A percentile compares a stretch with the other conserved stretches of the same genome.
phyloP scores from a whole-genome alignment of 495 filamentous ascomycete genomes.

The Aspergillus homomorphus region DNA sequence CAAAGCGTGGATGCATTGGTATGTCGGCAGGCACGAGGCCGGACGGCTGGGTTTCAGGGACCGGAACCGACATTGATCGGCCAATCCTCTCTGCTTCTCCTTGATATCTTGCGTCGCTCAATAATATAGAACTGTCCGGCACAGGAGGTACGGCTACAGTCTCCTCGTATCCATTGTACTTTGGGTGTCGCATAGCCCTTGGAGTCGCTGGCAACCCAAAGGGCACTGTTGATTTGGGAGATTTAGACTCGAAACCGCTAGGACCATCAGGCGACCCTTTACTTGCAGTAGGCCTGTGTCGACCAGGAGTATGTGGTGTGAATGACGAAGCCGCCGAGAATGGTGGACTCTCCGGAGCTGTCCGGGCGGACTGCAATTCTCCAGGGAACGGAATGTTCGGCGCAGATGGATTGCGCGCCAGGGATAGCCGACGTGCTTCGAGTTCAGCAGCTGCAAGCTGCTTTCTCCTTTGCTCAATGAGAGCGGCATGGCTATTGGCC shows the following conservation, averaged over 20 bases:
- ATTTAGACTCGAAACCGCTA: constrained; percentile 44
- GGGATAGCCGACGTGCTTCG: constrained; percentile 78
- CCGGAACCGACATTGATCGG: constrained; percentile 72
- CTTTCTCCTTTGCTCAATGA: constrained; percentile 53
- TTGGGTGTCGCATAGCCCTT: constrained; percentile 76
- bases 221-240: constrained; percentile 38
- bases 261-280: constrained; percentile 48
- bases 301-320: constrained; percentile 41
- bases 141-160: constrained; percentile 64
- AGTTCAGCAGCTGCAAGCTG: constrained; percentile 81
- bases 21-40: constrained; percentile 44
- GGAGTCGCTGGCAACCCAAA: constrained; percentile 80
- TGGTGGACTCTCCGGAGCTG: constrained; percentile 31
- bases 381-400: constrained; percentile 80
- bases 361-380: constrained; percentile 43
- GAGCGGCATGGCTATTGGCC: constrained; percentile 26
- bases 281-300: constrained; percentile 31
- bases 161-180: constrained; percentile 57
- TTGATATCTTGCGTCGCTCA: constrained; percentile 65
- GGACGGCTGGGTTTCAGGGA: constrained; percentile 52
- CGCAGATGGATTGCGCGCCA: constrained; percentile 73
- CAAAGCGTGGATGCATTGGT: constrained; percentile 57
- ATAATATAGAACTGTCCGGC: constrained; percentile 51
- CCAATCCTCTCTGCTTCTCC: constrained; percentile 54
- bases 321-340: constrained; percentile 36